These are phyloP conservation scores for Cardamine chenopodiifolia DNA, from an alignment of 345 rosid species.

Conservation along the genomic window DNA sequence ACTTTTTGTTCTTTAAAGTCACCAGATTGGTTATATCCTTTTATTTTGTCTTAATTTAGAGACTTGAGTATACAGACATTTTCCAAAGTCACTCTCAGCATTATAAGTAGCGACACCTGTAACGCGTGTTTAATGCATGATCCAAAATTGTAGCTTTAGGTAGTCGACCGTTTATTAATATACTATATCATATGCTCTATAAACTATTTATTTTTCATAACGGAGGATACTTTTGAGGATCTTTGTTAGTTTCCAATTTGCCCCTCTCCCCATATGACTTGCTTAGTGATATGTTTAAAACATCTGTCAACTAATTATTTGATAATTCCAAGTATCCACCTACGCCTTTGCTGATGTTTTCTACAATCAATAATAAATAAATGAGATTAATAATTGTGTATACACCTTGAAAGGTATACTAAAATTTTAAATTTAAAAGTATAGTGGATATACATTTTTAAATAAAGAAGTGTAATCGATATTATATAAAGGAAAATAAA, in stretches of 20 bases:
- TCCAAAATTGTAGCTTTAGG: conserved; percentile 31
- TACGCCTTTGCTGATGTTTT: neutral
- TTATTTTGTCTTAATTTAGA: neutral
- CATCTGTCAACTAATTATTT: too few species aligned
- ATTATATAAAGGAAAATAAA: neutral
- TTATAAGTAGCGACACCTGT: conserved; percentile 36
- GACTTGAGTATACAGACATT: conserved; percentile 26
- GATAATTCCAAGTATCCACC: conserved; percentile 3
- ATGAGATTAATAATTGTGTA: neutral
- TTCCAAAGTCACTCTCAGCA: conserved; percentile 34
- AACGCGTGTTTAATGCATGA: conserved; percentile 38
- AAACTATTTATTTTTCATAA: neutral
- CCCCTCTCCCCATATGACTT: too few species aligned
- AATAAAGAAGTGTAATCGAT: neutral
- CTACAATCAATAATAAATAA: neutral
- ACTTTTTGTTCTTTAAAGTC: conserved; percentile 24
- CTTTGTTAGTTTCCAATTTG: neutral
- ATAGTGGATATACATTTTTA: neutral
- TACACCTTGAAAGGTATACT: neutral
- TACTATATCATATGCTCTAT: conserved; percentile 10
- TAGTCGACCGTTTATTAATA: conserved; percentile 31
- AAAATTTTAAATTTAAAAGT: neutral
- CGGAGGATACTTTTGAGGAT: neutral
- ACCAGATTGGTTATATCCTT: conserved; percentile 14
- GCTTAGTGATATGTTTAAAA: too few species aligned